Evolutionary conservation across 306 rosid genomes (phyloP).

Genomic region (Gillenia trifoliata): DNA sequence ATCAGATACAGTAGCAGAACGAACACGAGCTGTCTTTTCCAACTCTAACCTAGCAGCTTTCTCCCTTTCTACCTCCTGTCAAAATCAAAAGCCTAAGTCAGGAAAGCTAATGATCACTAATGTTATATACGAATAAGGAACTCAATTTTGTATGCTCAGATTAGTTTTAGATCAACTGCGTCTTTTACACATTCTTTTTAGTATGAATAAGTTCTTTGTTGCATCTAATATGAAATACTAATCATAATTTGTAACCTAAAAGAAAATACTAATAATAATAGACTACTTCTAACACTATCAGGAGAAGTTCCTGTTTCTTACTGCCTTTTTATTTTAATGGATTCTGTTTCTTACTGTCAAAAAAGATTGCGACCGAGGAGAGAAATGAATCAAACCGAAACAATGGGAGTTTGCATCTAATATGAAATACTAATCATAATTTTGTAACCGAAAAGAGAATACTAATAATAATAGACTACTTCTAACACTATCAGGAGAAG

Average conservation of each 20-base stretch:
- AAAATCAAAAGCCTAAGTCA: conserved; percentile 27
- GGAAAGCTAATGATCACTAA: conserved; percentile 14
- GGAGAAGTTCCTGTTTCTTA: background rate
- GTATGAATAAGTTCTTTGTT: background rate
- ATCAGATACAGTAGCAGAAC: conserved; percentile 49
- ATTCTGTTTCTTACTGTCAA: background rate
- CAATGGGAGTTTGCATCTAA: background rate
- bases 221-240: background rate
- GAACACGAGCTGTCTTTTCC: conserved; percentile 63
- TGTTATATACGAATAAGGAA: background rate
- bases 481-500: background rate
- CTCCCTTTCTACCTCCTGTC: conserved; percentile 91
- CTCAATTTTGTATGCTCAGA: conserved; percentile 6
- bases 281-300: background rate
- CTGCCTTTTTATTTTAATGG: background rate
- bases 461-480: background rate
- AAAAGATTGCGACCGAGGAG: background rate
- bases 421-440: background rate
- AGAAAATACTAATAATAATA: background rate
- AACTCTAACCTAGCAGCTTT: conserved; percentile 80
- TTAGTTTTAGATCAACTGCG: background rate
- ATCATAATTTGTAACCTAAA: no score
- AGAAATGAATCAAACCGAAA: background rate
- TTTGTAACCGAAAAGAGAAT: no score
- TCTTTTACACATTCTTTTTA: background rate